Evolutionary conservation across 2,329 filamentous ascomycete genomes (phyloP).

Genomic region (Meredithiella fracta): DNA sequence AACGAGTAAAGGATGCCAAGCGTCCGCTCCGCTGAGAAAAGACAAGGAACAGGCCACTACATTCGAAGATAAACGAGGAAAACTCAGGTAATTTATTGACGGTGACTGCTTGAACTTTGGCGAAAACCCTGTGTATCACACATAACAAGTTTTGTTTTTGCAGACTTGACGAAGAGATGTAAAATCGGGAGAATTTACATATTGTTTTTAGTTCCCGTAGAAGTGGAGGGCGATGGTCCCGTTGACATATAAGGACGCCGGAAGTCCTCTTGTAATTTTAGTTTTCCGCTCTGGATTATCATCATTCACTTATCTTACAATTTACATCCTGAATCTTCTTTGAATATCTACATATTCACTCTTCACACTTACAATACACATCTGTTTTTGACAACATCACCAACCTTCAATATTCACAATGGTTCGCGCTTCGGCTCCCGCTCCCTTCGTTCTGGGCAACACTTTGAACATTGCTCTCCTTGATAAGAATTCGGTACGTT

Average conservation of each 20-base stretch:
- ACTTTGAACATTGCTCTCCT: slow-evolving; percentile 5
- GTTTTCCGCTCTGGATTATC: not conserved
- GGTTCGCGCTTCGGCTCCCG: slow-evolving; percentile 6
- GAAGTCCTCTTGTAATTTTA: not conserved
- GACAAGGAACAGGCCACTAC: not conserved
- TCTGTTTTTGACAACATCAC: not conserved
- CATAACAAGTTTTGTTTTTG: too few relatives aligned
- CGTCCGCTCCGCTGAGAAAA: not conserved
- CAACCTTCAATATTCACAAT: not conserved
- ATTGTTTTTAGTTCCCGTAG: too few relatives aligned
- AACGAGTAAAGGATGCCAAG: not conserved
- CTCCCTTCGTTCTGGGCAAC: slow-evolving; percentile 2
- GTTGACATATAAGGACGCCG: not conserved
- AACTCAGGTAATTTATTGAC: too few relatives aligned
- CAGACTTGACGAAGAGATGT: too few relatives aligned
- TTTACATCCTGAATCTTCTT: not conserved
- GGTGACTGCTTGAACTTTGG: too few relatives aligned
- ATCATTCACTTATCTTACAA: not conserved
- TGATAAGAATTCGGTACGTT: slow-evolving; percentile 5
- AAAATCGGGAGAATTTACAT: too few relatives aligned
- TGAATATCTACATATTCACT: not conserved
- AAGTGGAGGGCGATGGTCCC: not conserved
- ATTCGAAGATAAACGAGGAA: too few relatives aligned
- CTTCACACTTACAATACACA: not conserved
- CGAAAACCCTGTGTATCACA: too few relatives aligned